These are phyloP conservation scores for Globisporangium paroecandrum DNA, from an alignment of 352 stramenopile genomes.

Conservation along the genomic window DNA sequence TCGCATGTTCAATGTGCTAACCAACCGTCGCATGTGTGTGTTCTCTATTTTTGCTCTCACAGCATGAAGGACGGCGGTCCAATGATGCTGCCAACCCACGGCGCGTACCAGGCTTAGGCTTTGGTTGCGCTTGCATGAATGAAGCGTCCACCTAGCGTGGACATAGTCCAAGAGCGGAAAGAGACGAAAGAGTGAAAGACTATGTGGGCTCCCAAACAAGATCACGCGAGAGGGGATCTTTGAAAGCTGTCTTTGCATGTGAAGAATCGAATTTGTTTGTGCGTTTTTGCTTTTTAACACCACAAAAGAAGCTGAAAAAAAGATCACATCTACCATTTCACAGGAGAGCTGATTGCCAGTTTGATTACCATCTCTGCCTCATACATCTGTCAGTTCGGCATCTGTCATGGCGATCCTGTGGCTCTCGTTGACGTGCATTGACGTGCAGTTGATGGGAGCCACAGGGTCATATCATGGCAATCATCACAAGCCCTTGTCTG, in stretches of 20 bases:
- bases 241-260: constrained; percentile 2
- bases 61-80: constrained; percentile 87
- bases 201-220: not conserved
- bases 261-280: constrained; percentile 2
- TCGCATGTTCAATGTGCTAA: not conserved
- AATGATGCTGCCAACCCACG: constrained; percentile 89
- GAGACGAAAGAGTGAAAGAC: not conserved
- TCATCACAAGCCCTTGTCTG: too few relatives aligned
- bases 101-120: constrained; percentile 73
- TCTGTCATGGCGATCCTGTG: not conserved
- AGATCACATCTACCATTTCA: not conserved
- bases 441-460: not conserved
- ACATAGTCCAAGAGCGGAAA: not conserved
- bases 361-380: not conserved
- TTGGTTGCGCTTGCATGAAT: constrained; percentile 5
- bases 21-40: not conserved
- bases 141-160: not conserved
- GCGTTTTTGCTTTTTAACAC: constrained; percentile 1
- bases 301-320: not conserved
- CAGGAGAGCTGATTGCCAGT: not conserved
- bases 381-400: too few relatives aligned
- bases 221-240: not conserved
- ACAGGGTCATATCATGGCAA: not conserved
- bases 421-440: not conserved
- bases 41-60: not conserved